Conservation (phyloP, 805 yeast species). For the Yamadazyma kitorensis region DNA sequence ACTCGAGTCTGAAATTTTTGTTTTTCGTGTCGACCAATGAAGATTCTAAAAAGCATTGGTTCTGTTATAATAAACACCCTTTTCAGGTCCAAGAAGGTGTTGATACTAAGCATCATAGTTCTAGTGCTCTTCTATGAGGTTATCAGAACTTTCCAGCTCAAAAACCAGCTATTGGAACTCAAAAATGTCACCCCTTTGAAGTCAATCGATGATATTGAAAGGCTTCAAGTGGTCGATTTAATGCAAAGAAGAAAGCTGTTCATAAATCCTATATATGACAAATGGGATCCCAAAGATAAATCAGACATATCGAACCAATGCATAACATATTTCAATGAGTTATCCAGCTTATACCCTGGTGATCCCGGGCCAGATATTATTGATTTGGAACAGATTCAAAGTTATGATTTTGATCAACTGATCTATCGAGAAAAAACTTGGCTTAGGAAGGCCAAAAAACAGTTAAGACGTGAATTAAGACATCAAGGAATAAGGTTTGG, state of each 20-base stretch:
- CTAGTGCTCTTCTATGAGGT: too few species aligned
- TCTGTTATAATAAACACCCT: too few species aligned
- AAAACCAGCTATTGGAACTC: not conserved
- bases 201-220: slow-evolving; percentile 1
- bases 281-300: slow-evolving; percentile 6
- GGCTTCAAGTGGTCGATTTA: slow-evolving; percentile 7
- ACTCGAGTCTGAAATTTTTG: too few species aligned
- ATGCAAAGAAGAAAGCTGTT: slow-evolving; percentile 10
- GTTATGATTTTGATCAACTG: slow-evolving; percentile 15
- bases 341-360: slow-evolving; percentile 8
- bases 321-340: slow-evolving; percentile 15
- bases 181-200: not conserved
- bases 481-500: slow-evolving; percentile 12
- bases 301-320: slow-evolving; percentile 12
- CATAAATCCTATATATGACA: slow-evolving; percentile 17
- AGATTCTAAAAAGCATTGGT: too few species aligned
- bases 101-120: too few species aligned
- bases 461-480: slow-evolving; percentile 14
- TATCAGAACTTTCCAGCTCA: too few species aligned
- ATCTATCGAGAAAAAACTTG: slow-evolving; percentile 26
- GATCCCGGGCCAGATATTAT: slow-evolving; percentile 7
- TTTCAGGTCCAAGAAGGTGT: too few species aligned
- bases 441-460: slow-evolving; percentile 19
- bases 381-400: slow-evolving; percentile 10
- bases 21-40: too few species aligned